Conservation (phyloP, 495 filamentous ascomycete genomes). For the Aspergillus funiculosus region DNA sequence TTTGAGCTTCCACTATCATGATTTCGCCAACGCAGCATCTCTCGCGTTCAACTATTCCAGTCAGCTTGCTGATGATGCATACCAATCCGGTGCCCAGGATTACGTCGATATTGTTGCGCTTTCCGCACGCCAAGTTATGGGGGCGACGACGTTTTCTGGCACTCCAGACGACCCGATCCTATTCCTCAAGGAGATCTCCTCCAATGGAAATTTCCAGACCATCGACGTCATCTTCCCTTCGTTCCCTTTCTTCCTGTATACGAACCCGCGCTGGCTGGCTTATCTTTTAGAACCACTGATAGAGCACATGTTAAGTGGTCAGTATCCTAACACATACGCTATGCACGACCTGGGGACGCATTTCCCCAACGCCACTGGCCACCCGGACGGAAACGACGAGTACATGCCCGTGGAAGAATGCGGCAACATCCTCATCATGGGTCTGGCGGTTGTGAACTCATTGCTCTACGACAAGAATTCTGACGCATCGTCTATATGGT, state of each 20-base stretch:
- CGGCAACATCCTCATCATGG: constrained; percentile 96
- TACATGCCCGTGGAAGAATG: constrained; percentile 98
- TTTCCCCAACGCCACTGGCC: constrained; percentile 90
- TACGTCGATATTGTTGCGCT: constrained; percentile 79
- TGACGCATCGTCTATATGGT: constrained; percentile 48
- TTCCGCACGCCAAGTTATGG: constrained; percentile 86
- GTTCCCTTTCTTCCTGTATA: constrained; percentile 93
- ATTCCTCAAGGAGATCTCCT: constrained; percentile 94
- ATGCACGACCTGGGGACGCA: constrained; percentile 89
- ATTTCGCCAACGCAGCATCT: constrained; percentile 55
- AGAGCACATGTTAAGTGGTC: constrained; percentile 84
- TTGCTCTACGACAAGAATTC: constrained; percentile 61
- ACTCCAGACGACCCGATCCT: constrained; percentile 78
- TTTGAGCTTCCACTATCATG: constrained; percentile 69
- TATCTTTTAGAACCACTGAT: constrained; percentile 86
- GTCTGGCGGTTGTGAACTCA: constrained; percentile 75
- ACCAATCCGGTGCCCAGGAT: constrained; percentile 43
- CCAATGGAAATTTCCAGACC: constrained; percentile 90
- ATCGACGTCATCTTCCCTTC: constrained; percentile 96
- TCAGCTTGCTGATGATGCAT: constrained; percentile 72
- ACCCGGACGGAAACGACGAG: constrained; percentile 81
- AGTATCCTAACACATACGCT: constrained; percentile 85
- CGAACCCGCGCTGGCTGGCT: constrained; percentile 84
- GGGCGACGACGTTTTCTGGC: constrained; percentile 81
- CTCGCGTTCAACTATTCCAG: constrained; percentile 74